Evolutionary conservation across 208 protist species (phyloP).

Genomic region (Acanthamoeba royreba): DNA sequence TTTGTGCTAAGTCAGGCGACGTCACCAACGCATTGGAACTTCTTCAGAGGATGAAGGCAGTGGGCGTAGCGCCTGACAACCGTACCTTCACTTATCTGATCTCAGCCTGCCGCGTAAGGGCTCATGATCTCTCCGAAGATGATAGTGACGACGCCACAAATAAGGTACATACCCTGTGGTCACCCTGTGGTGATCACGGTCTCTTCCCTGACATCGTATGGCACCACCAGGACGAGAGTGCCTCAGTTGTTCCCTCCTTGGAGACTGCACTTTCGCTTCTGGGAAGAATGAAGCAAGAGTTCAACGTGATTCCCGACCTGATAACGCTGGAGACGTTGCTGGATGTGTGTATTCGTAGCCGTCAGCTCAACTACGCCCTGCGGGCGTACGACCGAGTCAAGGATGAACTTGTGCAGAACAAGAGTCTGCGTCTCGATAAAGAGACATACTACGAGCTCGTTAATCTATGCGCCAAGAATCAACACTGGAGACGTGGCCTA

Average conservation of each 20-base stretch:
- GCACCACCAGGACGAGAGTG: not conserved
- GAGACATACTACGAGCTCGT: conserved; percentile 1
- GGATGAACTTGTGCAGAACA: not conserved
- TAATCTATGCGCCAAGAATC: not conserved
- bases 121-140: not conserved
- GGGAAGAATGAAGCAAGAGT: not conserved
- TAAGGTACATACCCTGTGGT: not conserved
- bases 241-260: not conserved
- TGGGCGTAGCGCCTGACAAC: not conserved
- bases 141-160: not conserved
- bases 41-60: not conserved
- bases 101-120: not conserved
- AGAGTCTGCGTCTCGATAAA: not conserved
- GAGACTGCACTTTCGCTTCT: not conserved
- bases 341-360: not conserved
- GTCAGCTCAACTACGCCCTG: not conserved
- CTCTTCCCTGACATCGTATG: not conserved
- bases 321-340: not conserved
- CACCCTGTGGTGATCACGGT: not conserved
- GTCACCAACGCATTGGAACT: not conserved
- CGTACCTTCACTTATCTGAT: not conserved
- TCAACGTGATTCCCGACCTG: not conserved
- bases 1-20: not conserved
- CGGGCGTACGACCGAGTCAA: not conserved
- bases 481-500: not conserved